phyloP scores from a whole-genome alignment of 139 green algal species.

The Auxenochlorella pyrenoidosa region DNA sequence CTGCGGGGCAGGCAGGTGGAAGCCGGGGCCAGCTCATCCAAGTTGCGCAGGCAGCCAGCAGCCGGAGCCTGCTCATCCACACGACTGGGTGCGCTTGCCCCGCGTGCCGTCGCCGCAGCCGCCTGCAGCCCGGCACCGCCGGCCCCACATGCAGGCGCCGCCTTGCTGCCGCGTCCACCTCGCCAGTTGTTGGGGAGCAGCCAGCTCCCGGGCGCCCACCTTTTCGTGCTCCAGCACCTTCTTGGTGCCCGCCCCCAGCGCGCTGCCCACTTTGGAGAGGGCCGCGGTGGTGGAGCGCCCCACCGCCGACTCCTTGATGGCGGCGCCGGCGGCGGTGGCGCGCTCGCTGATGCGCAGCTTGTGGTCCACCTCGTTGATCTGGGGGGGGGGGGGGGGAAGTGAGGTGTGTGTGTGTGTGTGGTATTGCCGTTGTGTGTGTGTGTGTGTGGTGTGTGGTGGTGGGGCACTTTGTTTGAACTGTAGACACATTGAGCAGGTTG shows the following conservation, averaged over 20 bases:
- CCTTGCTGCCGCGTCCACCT: no score
- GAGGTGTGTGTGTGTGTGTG: background rate
- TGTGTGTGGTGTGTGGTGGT: background rate
- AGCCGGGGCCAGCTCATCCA: no score
- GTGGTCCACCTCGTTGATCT: slow-evolving; percentile 34
- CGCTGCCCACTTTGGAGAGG: background rate
- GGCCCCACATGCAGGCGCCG: no score
- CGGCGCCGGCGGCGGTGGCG: background rate
- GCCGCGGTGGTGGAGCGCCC: background rate
- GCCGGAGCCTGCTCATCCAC: background rate
- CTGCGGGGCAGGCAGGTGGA: background rate
- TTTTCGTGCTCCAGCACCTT: slow-evolving; percentile 33
- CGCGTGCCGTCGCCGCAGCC: background rate
- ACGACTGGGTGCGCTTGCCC: background rate
- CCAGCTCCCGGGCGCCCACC: no score
- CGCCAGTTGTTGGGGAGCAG: no score
- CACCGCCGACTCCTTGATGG: slow-evolving; percentile 32
- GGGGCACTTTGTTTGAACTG: no score
- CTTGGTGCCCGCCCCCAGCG: slow-evolving; percentile 3
- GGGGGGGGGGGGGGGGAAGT: background rate
- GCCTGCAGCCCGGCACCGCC: no score
- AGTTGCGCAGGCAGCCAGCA: background rate
- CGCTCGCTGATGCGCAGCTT: slow-evolving; percentile 37
- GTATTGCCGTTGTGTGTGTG: no score
- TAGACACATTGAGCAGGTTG: no score